Base-by-base conservation (phyloP, 345 rosid genomes). In the Pugionium cornutum region DNA sequence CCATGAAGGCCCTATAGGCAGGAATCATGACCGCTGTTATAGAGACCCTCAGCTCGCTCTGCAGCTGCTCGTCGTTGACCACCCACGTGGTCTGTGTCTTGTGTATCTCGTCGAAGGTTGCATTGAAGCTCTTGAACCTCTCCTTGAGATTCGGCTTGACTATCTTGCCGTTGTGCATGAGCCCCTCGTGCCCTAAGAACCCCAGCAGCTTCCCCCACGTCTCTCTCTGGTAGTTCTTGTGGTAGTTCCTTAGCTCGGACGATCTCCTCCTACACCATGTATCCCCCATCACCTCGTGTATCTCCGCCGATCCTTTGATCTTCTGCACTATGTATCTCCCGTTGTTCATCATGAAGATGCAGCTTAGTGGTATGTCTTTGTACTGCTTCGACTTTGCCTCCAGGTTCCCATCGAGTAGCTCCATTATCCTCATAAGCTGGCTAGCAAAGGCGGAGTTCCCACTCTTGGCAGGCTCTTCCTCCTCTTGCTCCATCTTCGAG, bases 291-390 rank as follows among this genome's bases (percentile, higher is more conserved):
- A 74, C 74, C 44, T 78, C 69, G 27, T 81, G 81, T 48, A 88
- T 80, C 89, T 83, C 94, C 1, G 78, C 33, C 0, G 97, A 81
- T 4, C 86, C 79, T 71, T 83, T 86, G 80, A 88, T 82, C 81
- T 89, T 86, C 62, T 92, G 90, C 56, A 88, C 70, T 39, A 89
- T 88, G 83, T 88, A 92, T n/a, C 91, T 84, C 3, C 97, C 98
- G 9, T 92, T 92, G 81, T 92, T 92, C 98, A 92, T 92, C 96
- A 88, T 86, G 82, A 92, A 92, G 25, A 92, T 89, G 79, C 78
- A 69, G 66, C 87, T 74, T 61, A 92, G 64, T 1, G 94, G 64
- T 6, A 82, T 43, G 67, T 92, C 92, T 57, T 53, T 86, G 78
- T 92, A 92, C 25, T 82, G 82, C 78, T 81, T 86, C 4, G 98